Evolutionary conservation across 1,284 basidiomycete genomes (phyloP), one percentile per base, ranked within the genome.

Genomic region (Sanghuangporus weigelae): DNA sequence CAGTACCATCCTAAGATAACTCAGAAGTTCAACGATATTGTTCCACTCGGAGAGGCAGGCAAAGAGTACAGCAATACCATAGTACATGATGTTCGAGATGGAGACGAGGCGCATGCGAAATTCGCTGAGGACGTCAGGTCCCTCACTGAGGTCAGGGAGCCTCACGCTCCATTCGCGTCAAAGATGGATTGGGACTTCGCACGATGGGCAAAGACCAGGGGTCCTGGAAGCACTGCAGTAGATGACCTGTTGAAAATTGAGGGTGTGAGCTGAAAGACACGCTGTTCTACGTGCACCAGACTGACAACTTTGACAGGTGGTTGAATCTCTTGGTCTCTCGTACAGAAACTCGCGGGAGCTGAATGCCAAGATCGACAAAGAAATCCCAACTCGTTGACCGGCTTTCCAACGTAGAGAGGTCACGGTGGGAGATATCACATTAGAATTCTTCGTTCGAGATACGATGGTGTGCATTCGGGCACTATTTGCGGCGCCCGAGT

Each of bases 371-470:
- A 44, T 44, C 4, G 42, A 44, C 42, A 6, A 14, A n/a, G 14
- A 14, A n/a, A 44, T 44, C 12, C 42, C 12, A 3, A n/a, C 19
- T 6, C 42, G 12, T 14, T n/a, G 42, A 44, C 42, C 42, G 42
- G 19, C 5, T 4, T 44, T 44, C 19, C 49, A 2, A 60, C 60
- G 8, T 12, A 12, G 56, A n/a, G 21, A 58, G n/a, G 39, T 19
- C 12, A 40, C 69, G 19, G 23, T 21, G 1, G 60, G 42, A 10
- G 49, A 39, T 14, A 26, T 42, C 42, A 49, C 44, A 10, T 55
- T 67, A 14, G 63, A 67, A 12, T n/a, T 70, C 7, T 66, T 63
- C 55, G 50, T 58, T 50, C 63, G 70, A 1, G 59, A 73, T 64
- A 58, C 63, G 19, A 40, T 70, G 6, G 67, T 67, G 36, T 49